A percentile compares a stretch with the other conserved stretches of the same genome.
Conservation (phyloP, 345 rosid species). For the Populus tremula region DNA sequence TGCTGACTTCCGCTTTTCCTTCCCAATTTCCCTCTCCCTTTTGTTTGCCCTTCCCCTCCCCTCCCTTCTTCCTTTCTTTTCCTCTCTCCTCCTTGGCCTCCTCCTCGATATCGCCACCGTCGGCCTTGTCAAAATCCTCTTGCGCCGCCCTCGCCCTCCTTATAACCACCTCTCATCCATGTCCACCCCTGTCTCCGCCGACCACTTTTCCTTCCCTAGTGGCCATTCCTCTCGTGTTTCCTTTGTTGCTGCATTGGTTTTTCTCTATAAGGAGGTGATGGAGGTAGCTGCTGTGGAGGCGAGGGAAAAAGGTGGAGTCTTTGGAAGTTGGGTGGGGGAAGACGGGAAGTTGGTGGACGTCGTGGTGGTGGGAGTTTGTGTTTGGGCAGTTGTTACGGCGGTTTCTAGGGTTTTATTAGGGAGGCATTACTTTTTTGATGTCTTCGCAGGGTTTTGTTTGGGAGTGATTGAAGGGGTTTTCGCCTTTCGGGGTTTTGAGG, state of each 20-base stretch:
- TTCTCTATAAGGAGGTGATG: slow-evolving; percentile 29
- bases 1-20: slow-evolving; percentile 79
- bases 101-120: slow-evolving; percentile 70
- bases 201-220: slow-evolving; percentile 84
- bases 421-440: slow-evolving; percentile 68
- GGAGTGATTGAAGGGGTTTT: slow-evolving; percentile 64
- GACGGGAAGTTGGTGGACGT: slow-evolving; percentile 12
- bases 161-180: slow-evolving; percentile 62
- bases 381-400: slow-evolving; percentile 70
- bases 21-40: slow-evolving; percentile 65
- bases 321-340: slow-evolving; percentile 17
- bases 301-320: slow-evolving; percentile 3
- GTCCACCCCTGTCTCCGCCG: slow-evolving; percentile 67
- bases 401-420: slow-evolving; percentile 78
- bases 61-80: slow-evolving; percentile 39
- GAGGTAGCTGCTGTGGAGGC: slow-evolving; percentile 13
- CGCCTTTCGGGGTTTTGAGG: slow-evolving; percentile 23
- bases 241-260: slow-evolving; percentile 58
- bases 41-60: slow-evolving; percentile 45
- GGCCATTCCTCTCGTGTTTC: slow-evolving; percentile 91
- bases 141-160: slow-evolving; percentile 85
- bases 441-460: slow-evolving; percentile 61
- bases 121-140: slow-evolving; percentile 59
- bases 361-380: slow-evolving; percentile 38
- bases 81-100: slow-evolving; percentile 72